phyloP scores from a whole-genome alignment of 2,329 filamentous ascomycete species.

The Coniochaeta prunicola region DNA sequence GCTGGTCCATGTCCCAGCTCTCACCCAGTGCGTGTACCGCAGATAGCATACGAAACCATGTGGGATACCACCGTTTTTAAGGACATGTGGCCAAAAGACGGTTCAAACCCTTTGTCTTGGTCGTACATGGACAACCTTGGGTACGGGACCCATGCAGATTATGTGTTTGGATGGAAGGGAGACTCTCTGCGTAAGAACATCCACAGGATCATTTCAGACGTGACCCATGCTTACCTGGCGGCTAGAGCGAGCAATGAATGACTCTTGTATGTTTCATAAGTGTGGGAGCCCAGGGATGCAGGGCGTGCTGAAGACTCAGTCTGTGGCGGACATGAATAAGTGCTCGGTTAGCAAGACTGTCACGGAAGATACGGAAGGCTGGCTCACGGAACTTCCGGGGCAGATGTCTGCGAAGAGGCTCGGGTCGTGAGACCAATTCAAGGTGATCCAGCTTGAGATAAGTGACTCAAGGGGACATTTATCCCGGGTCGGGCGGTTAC shows the following conservation, averaged over 20 bases:
- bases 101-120: constrained; percentile 13
- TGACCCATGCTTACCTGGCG: background rate
- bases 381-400: background rate
- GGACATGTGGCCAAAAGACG: constrained; percentile 25
- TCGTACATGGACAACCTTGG: constrained; percentile 17
- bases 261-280: background rate
- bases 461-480: background rate
- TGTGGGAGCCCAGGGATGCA: background rate
- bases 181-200: constrained; percentile 22
- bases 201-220: background rate
- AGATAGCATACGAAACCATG: constrained; percentile 30
- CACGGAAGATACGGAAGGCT: background rate
- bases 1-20: constrained; percentile 26
- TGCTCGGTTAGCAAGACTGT: background rate
- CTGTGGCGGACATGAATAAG: background rate
- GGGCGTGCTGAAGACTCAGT: background rate
- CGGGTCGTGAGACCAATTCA: no score
- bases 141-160: constrained; percentile 23
- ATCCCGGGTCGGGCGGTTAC: no score
- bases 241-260: background rate
- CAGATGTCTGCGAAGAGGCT: background rate
- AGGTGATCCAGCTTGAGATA: background rate
- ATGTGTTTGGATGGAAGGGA: constrained; percentile 21
- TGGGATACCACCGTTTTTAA: constrained; percentile 26
- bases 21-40: constrained; percentile 27